Percentiles rank a stretch among this genome's conserved stretches.
These are phyloP conservation scores for Phaffia australis DNA, from an alignment of 768 basidiomycete species.

Conservation along the genomic window DNA sequence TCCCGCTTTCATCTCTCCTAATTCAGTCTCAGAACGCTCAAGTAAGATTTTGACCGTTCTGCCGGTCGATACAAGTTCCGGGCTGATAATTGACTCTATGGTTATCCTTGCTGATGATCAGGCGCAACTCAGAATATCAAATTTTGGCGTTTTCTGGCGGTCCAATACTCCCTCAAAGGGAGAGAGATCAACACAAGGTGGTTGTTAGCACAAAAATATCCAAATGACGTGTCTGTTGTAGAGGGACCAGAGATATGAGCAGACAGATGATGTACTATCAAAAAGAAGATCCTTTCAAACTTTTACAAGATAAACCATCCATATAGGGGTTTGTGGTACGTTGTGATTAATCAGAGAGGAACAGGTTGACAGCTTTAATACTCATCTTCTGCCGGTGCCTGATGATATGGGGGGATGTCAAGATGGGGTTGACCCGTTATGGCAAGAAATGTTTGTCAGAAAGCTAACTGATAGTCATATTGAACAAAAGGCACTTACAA, in stretches of 20 bases:
- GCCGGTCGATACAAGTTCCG: neutral
- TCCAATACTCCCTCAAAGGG: neutral
- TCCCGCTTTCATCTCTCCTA: neutral
- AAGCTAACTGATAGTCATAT: neutral
- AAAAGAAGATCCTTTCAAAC: too few relatives aligned
- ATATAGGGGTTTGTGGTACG: too few relatives aligned
- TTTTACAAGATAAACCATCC: too few relatives aligned
- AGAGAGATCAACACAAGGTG: conserved; percentile 13
- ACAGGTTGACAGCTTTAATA: neutral
- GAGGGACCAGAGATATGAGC: too few relatives aligned
- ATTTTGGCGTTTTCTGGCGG: conserved; percentile 13
- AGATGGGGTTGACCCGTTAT: neutral
- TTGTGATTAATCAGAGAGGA: neutral
- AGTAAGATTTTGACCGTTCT: neutral
- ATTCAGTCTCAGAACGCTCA: conserved; percentile 13
- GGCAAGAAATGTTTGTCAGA: neutral
- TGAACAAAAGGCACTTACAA: conserved; percentile 10
- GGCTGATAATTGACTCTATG: neutral
- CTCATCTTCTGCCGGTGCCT: conserved; percentile 19
- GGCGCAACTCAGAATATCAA: conserved; percentile 12
- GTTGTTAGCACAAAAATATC: conserved; percentile 2
- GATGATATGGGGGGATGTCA: neutral
- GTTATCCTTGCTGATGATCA: neutral
- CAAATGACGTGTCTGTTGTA: too few relatives aligned
- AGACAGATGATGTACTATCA: too few relatives aligned